These are phyloP conservation scores for Erythrobasidium yunnanense DNA, from an alignment of 768 basidiomycete species.

Conservation along the genomic window DNA sequence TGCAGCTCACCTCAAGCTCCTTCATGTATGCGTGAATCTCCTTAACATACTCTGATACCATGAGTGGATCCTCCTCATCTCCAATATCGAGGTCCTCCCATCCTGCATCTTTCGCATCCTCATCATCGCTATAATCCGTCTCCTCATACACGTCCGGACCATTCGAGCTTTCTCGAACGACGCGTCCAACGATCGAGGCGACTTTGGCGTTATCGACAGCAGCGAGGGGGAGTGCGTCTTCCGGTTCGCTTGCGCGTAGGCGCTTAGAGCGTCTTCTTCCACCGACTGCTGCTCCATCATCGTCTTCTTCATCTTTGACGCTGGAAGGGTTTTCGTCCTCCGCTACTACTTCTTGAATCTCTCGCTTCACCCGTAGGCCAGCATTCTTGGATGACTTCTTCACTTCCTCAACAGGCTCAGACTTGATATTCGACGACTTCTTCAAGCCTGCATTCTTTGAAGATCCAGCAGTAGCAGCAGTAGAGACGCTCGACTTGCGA, in stretches of 20 bases:
- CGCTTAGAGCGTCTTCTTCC: slow-evolving; percentile 7
- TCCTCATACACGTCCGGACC: slow-evolving; percentile 36
- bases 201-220: slow-evolving; percentile 7
- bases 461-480: background rate
- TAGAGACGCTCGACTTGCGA: background rate
- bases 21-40: slow-evolving; percentile 91
- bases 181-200: background rate
- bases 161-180: background rate
- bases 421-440: slow-evolving; percentile 2
- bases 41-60: slow-evolving; percentile 91
- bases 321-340: slow-evolving; percentile 30
- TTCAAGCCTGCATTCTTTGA: slow-evolving; percentile 27
- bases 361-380: slow-evolving; percentile 12
- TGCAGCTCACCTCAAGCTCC: slow-evolving; percentile 64
- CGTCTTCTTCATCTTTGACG: slow-evolving; percentile 40
- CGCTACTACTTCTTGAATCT: slow-evolving; percentile 29
- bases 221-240: slow-evolving; percentile 25
- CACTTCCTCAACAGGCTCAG: slow-evolving; percentile 21
- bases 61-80: slow-evolving; percentile 83
- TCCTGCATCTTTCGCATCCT: slow-evolving; percentile 43
- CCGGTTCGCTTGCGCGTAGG: background rate
- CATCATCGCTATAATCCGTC: slow-evolving; percentile 40
- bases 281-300: slow-evolving; percentile 17
- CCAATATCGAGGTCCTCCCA: slow-evolving; percentile 92
- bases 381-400: slow-evolving; percentile 27